Base-by-base conservation (phyloP, 2,329 filamentous ascomycete genomes). In the Aureobasidium pullulans region DNA sequence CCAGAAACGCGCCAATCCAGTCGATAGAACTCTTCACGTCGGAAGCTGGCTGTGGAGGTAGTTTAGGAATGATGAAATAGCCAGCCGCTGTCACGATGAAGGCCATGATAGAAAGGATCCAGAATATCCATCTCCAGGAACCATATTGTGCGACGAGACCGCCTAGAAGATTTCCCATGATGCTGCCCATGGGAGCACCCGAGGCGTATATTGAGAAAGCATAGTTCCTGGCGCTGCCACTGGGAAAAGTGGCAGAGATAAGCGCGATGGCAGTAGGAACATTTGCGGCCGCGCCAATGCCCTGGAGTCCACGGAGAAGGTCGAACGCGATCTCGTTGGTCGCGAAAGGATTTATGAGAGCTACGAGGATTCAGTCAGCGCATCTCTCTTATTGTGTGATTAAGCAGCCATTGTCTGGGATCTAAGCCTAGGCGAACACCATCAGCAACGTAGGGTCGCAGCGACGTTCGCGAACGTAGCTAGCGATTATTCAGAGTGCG, bases 231-330 rank as follows among this genome's bases (percentile, higher is more conserved):
- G 84, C 82, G 63, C 82, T 84, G 0, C 86, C 84, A 0, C 85
- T 84, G 1, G 81, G 81, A 58, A 89, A 89, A 0, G 84, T 87
- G 1, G 82, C 81, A 0, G 85, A 85, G 2, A 89, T 70, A 40
- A 89, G 88, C 0, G 86, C 86, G 66, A 89, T 83, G 0, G 86
- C 86, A 0, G 85, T 88, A 0, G 86, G 86, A 0, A 88, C 84
- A 66, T 87, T 88, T 15, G 85, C 84, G 1, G 86, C 86, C 29
- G 84, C 83, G 1, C 85, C 85, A 72, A 89, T 69, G 1, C 86
- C 86, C 63, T 88, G 85, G 7, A 89, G 73, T 0, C 81, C 86
- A 3, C 86, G 77, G 64, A 89, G 82, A 1, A 88, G 60, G 67
- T 88, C 80, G 67, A 89, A 88, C 6, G 79, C 81, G 61, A 89